Evolutionary conservation across 2,329 filamentous ascomycete species (phyloP).

Genomic region (Parastagonospora nodorum): DNA sequence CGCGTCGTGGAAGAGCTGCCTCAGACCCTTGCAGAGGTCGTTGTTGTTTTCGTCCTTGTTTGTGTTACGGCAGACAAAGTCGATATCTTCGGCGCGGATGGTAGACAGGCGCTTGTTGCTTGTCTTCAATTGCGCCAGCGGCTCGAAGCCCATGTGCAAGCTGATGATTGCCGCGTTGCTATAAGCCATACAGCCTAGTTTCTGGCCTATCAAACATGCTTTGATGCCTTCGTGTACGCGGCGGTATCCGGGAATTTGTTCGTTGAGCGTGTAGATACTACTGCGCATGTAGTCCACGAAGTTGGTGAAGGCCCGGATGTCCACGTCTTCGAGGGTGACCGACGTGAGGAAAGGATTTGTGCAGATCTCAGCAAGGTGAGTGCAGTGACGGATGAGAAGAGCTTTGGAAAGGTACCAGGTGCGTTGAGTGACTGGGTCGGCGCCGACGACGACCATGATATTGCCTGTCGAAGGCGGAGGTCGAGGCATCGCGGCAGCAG

Average conservation of each 20-base stretch:
- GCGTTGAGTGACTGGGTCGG: conserved; percentile 4
- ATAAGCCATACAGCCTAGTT: conserved; percentile 10
- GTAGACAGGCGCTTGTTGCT: background rate
- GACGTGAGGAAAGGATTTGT: background rate
- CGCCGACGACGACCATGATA: conserved; percentile 10
- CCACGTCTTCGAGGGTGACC: background rate
- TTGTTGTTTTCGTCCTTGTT: no score
- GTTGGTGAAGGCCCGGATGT: conserved; percentile 16
- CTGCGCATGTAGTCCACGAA: conserved; percentile 21
- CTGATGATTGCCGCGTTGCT: conserved; percentile 11
- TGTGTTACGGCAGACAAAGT: conserved; percentile 8
- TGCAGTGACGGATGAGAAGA: conserved; percentile 11
- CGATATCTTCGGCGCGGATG: conserved; percentile 14
- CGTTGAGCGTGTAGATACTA: conserved; percentile 25
- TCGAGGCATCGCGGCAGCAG: no score
- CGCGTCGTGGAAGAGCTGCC: conserved; percentile 21
- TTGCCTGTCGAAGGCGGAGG: background rate
- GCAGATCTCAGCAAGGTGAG: conserved; percentile 3
- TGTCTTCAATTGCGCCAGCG: conserved; percentile 1
- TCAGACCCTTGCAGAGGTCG: conserved; percentile 2
- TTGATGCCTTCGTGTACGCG: conserved; percentile 5
- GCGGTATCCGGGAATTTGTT: conserved; percentile 7
- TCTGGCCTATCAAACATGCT: conserved; percentile 15
- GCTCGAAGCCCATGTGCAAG: conserved; percentile 11
- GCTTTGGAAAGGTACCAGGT: conserved; percentile 13